Conservation (phyloP, 495 filamentous ascomycete species). For the Podospora pseudopauciseta region DNA sequence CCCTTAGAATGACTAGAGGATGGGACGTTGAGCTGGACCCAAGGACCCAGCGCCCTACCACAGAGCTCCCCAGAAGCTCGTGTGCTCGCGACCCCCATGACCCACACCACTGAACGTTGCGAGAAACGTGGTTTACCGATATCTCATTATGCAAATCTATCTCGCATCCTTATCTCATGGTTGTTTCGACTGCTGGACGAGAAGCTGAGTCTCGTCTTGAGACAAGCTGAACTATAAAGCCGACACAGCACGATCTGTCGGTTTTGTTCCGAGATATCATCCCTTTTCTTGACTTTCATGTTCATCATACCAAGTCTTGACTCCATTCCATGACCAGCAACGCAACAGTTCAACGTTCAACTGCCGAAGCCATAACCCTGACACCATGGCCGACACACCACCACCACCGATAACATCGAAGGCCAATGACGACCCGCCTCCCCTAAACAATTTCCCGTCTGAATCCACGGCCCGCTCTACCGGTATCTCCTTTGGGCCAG, state of each 20-base stretch:
- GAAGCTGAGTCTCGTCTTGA: not conserved
- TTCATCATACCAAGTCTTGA: not conserved
- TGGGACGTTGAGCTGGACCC: not conserved
- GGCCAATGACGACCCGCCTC: not conserved
- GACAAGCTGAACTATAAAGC: not conserved
- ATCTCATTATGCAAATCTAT: slow-evolving; percentile 11
- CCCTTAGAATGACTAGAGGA: not conserved
- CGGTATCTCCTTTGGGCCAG: slow-evolving; percentile 7
- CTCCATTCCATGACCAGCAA: not conserved
- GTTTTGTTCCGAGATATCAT: not conserved
- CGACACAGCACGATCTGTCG: not conserved
- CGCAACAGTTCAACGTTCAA: not conserved
- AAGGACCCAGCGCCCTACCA: not conserved
- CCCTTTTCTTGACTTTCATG: not conserved
- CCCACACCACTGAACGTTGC: not conserved
- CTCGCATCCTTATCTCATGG: slow-evolving; percentile 3
- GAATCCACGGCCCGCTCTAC: slow-evolving; percentile 9
- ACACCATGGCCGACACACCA: slow-evolving; percentile 1
- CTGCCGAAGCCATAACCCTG: not conserved
- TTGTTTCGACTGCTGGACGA: not conserved
- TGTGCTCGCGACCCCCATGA: not conserved
- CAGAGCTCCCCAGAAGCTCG: slow-evolving; percentile 1
- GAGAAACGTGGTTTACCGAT: not conserved
- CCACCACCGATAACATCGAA: not conserved
- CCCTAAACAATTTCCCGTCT: not conserved